These are phyloP conservation scores for Lactifluus volemus DNA, from an alignment of 768 basidiomycete species.

Conservation along the genomic window DNA sequence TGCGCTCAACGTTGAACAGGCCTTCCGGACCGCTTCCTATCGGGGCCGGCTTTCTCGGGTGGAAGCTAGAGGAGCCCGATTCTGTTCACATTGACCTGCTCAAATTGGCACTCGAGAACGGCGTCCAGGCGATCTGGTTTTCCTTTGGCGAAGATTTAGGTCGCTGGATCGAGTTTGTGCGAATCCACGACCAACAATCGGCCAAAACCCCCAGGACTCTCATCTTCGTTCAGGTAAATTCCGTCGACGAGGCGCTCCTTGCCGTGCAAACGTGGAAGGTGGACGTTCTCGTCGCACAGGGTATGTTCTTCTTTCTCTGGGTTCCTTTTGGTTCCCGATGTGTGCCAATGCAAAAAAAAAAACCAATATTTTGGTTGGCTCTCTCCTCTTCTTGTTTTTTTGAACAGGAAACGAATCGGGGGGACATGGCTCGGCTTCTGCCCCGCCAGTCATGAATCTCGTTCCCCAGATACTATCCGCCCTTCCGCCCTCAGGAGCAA, in stretches of 20 bases:
- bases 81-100: conserved; percentile 35
- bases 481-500: conserved; percentile 32
- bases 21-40: conserved; percentile 35
- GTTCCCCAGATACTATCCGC: conserved; percentile 45
- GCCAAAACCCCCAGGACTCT: conserved; percentile 36
- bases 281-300: conserved; percentile 74
- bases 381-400: neutral
- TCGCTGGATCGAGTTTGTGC: conserved; percentile 54
- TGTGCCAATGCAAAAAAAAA: neutral
- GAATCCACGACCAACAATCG: conserved; percentile 40
- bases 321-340: neutral
- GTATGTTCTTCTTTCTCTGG: conserved; percentile 28
- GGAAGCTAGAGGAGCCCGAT: conserved; percentile 51
- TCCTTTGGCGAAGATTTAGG: conserved; percentile 54
- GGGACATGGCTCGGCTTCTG: conserved; percentile 56
- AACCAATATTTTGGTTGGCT: no score
- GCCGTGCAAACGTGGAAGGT: conserved; percentile 61
- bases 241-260: conserved; percentile 46
- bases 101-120: conserved; percentile 41
- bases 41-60: conserved; percentile 69
- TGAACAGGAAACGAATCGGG: conserved; percentile 66
- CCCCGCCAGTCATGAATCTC: conserved; percentile 53
- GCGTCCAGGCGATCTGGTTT: conserved; percentile 65
- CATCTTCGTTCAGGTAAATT: conserved; percentile 59
- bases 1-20: conserved; percentile 35